Conservation (phyloP, 202 grass and related monocot species). For the Carex sylvatica region DNA sequence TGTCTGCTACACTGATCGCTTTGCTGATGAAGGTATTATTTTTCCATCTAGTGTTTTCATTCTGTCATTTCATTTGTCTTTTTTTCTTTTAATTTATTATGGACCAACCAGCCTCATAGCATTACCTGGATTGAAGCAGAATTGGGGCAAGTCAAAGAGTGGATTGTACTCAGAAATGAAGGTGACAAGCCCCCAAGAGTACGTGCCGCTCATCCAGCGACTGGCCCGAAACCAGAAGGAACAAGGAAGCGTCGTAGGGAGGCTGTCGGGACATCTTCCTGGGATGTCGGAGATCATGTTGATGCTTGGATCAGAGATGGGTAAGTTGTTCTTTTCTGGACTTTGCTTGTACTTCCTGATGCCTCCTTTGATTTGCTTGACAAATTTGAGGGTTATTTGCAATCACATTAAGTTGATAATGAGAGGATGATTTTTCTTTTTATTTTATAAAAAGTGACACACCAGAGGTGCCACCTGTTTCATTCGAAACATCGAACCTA, state of each 20-base stretch:
- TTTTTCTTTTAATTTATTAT: constrained; percentile 1
- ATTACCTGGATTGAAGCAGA: constrained; percentile 40
- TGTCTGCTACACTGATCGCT: constrained; percentile 58
- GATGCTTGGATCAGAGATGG: constrained; percentile 76
- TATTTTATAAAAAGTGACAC: no score
- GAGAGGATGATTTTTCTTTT: not conserved
- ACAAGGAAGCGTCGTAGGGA: constrained; percentile 86
- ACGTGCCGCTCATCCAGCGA: constrained; percentile 55
- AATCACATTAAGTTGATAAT: constrained; percentile 11
- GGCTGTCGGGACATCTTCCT: constrained; percentile 53
- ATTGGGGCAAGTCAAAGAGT: constrained; percentile 46
- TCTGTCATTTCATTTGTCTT: not conserved
- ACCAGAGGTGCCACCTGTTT: no score
- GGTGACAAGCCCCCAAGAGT: constrained; percentile 59
- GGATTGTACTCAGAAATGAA: constrained; percentile 54
- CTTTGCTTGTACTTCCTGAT: not conserved
- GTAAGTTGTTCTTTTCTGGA: constrained; percentile 37
- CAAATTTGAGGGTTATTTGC: not conserved
- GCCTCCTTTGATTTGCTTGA: not conserved
- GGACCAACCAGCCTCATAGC: constrained; percentile 8
- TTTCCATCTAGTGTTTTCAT: constrained; percentile 4
- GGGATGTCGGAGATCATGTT: constrained; percentile 77
- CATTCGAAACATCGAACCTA: no score
- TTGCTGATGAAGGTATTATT: constrained; percentile 53
- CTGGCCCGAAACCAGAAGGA: constrained; percentile 57